Percentiles rank a stretch among this genome's conserved stretches.
Conservation (phyloP, 495 filamentous ascomycete genomes). For the Chaetomidium leptoderma region DNA sequence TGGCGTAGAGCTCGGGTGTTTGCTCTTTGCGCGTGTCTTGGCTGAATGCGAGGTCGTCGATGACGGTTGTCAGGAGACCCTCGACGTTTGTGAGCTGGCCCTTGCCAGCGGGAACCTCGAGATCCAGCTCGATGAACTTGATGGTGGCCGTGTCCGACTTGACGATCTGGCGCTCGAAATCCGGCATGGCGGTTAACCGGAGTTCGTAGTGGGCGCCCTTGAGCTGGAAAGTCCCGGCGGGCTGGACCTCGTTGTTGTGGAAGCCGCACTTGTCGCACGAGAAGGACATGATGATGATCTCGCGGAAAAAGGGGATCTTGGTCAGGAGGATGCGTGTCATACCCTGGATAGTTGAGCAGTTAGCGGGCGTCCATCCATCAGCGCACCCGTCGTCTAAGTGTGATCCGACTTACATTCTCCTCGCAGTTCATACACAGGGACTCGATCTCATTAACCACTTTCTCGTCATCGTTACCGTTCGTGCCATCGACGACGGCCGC, state of each 20-base stretch:
- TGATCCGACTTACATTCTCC: constrained; percentile 60
- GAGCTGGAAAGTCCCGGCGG: constrained; percentile 85
- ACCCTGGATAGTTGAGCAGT: constrained; percentile 51
- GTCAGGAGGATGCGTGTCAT: constrained; percentile 81
- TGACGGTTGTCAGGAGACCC: constrained; percentile 70
- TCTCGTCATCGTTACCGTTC: constrained; percentile 45
- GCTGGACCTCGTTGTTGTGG: constrained; percentile 85
- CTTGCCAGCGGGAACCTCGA: constrained; percentile 85
- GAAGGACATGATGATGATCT: constrained; percentile 96
- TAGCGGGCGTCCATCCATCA: constrained; percentile 6
- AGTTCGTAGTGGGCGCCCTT: constrained; percentile 77
- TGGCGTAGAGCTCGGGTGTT: constrained; percentile 67
- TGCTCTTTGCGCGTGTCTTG: constrained; percentile 70
- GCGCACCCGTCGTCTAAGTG: neutral
- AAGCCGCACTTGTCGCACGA: constrained; percentile 83
- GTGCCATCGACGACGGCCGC: constrained; percentile 27
- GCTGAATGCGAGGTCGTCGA: constrained; percentile 69
- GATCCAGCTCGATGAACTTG: constrained; percentile 76
- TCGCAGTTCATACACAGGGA: constrained; percentile 54
- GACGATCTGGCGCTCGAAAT: constrained; percentile 81
- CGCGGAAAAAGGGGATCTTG: constrained; percentile 90
- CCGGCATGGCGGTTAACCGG: constrained; percentile 59
- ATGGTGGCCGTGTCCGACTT: constrained; percentile 83
- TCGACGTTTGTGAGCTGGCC: constrained; percentile 91
- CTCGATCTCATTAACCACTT: constrained; percentile 56